Conservation (phyloP, 2,329 filamentous ascomycete species). For the Arthrocladium fulminans region DNA sequence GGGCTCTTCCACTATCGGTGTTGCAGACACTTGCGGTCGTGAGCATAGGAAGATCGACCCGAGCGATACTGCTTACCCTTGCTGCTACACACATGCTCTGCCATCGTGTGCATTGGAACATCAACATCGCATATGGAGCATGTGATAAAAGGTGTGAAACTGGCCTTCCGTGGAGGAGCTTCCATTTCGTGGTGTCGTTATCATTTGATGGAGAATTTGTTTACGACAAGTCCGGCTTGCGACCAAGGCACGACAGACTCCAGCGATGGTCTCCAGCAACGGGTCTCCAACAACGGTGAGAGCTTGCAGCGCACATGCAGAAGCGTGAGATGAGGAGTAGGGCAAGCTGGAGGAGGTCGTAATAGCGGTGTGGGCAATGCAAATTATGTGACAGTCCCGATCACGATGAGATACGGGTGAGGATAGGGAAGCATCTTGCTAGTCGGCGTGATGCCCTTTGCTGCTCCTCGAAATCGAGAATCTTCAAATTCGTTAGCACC, state of each 20-base stretch:
- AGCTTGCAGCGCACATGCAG: conserved; percentile 24
- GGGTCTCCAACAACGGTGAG: background rate
- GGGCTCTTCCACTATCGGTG: background rate
- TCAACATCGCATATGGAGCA: conserved; percentile 70
- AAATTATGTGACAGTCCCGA: background rate
- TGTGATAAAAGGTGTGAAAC: conserved; percentile 74
- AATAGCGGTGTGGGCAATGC: background rate
- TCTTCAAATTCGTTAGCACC: conserved; percentile 1
- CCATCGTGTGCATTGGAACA: conserved; percentile 78
- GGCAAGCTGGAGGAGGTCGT: background rate
- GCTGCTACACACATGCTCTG: conserved; percentile 69
- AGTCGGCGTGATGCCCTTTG: background rate
- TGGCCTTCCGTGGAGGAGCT: conserved; percentile 45
- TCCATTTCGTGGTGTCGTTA: conserved; percentile 12
- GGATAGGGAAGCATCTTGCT: background rate
- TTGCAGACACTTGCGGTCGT: background rate
- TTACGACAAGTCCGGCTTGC: background rate
- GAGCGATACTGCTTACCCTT: conserved; percentile 28
- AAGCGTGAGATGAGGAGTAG: background rate
- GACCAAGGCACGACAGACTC: background rate
- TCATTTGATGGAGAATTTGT: background rate
- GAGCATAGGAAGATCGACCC: background rate
- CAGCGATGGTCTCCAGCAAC: too few species aligned
- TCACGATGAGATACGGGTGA: background rate
- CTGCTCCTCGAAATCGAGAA: conserved; percentile 1